Base-by-base conservation (phyloP, 306 rosid species). In the Pterocarpus macrocarpus region DNA sequence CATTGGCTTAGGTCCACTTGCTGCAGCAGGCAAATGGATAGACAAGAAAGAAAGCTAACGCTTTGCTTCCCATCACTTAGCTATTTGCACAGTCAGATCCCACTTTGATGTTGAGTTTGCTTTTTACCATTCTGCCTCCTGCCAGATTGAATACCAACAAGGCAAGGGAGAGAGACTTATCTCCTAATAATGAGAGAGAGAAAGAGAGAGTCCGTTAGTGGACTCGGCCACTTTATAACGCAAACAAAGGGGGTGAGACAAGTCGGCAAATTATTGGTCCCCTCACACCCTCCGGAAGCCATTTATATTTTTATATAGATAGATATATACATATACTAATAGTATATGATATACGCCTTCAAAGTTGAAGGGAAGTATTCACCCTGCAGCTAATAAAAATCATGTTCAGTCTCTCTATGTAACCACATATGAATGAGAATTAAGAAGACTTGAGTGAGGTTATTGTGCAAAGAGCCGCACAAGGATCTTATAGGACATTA, bases 11-110 rank as follows among this genome's bases (percentile, higher is more conserved):
- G 79, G 78, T 73, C 89, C 81, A 88, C 80, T 85, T 34, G 71
- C 35, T 71, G 44, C 73, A 53, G 7, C 57, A 77, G 28, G 75
- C 78, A 82, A 77, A 78, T 64, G 90, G 86, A 69, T 83, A 58
- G 91, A 86, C 72, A 86, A 52, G 83, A 78, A 85, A 64, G 84
- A 81, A 81, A 81, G 86, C 63, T 81, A 44, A 73, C 67, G 75
- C 84, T 83, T 84, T 89, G 87, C 57, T 82, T 81, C 86, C 74
- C 80, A 83, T 82, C 86, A 85, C 92, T 87, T 22, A 22, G 0
- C 28, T 15, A 81, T 64, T 84, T 75, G 92, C 90, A 87, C 82
- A 86, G 94, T 93, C 97, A 89, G 86, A 88, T 90, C 87, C 91
- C 93, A 90, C 92, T 83, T 80, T 15, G 86, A 69, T 79, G 85